These are phyloP conservation scores for Mucuna pruriens DNA, from an alignment of 306 rosid genomes.

Conservation along the genomic window DNA sequence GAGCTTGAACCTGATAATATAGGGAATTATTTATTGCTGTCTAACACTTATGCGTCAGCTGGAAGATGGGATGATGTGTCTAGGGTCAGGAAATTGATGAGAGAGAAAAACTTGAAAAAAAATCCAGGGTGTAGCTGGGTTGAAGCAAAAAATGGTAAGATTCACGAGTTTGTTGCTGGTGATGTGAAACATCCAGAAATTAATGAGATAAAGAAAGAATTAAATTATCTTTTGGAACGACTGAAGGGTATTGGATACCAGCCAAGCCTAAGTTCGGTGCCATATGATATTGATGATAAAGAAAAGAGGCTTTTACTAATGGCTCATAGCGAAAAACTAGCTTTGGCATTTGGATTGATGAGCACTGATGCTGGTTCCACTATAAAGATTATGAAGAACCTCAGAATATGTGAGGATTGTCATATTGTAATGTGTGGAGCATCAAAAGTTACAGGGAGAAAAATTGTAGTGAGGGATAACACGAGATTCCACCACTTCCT, in stretches of 20 bases:
- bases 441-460: constrained; percentile 65
- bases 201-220: constrained; percentile 53
- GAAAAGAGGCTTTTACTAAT: constrained; percentile 62
- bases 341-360: constrained; percentile 71
- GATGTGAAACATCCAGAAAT: constrained; percentile 63
- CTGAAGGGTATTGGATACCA: constrained; percentile 61
- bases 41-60: constrained; percentile 68
- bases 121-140: constrained; percentile 85
- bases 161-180: constrained; percentile 73
- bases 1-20: constrained; percentile 71
- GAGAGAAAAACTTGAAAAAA: constrained; percentile 64
- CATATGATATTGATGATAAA: constrained; percentile 57
- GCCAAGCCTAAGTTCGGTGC: constrained; percentile 62
- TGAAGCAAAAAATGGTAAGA: constrained; percentile 63
- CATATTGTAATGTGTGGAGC: constrained; percentile 74
- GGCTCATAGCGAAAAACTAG: constrained; percentile 83
- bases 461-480: constrained; percentile 77
- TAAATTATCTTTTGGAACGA: constrained; percentile 66
- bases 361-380: constrained; percentile 54
- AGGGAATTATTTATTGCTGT: constrained; percentile 80
- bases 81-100: constrained; percentile 67
- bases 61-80: constrained; percentile 83
- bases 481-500: constrained; percentile 79
- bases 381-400: constrained; percentile 84
- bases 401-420: constrained; percentile 87